These are phyloP conservation scores for Schoenoplectus triqueter DNA, from an alignment of 202 grass and related monocot genomes.

Conservation along the genomic window DNA sequence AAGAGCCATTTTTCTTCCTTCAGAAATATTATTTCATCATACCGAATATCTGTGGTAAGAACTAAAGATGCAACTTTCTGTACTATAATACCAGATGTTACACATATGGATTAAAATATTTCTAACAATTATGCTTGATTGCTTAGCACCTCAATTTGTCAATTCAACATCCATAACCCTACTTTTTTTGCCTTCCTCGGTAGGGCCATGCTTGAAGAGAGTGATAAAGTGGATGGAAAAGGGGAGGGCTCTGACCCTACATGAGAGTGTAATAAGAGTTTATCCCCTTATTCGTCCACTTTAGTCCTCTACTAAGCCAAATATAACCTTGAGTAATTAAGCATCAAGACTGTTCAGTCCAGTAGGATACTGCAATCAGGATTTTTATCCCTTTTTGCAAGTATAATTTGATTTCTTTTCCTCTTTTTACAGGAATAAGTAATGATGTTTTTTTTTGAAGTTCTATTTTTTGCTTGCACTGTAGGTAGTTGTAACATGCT, in stretches of 20 bases:
- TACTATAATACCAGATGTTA: neutral
- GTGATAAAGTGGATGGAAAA: neutral
- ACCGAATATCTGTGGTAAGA: slow-evolving; percentile 84
- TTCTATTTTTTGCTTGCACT: slow-evolving; percentile 13
- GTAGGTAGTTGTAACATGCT: slow-evolving; percentile 89
- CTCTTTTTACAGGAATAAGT: neutral
- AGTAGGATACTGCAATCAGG: neutral
- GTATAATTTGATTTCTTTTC: slow-evolving; percentile 4
- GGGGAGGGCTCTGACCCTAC: neutral
- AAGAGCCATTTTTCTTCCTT: slow-evolving; percentile 49
- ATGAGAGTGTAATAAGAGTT: slow-evolving; percentile 5
- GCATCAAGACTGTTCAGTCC: neutral
- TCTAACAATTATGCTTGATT: neutral
- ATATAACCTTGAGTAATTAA: neutral
- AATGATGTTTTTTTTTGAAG: neutral
- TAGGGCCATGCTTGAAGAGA: neutral
- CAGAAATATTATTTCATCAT: slow-evolving; percentile 72
- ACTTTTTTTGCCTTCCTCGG: neutral
- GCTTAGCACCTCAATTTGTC: neutral
- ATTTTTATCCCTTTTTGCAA: neutral
- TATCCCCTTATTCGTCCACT: neutral
- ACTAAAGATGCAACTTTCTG: slow-evolving; percentile 17
- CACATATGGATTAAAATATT: neutral
- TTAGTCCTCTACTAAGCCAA: neutral
- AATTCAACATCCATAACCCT: neutral